These are phyloP conservation scores for Immersiella caudata DNA, from an alignment of 495 filamentous ascomycete genomes.

Conservation along the genomic window DNA sequence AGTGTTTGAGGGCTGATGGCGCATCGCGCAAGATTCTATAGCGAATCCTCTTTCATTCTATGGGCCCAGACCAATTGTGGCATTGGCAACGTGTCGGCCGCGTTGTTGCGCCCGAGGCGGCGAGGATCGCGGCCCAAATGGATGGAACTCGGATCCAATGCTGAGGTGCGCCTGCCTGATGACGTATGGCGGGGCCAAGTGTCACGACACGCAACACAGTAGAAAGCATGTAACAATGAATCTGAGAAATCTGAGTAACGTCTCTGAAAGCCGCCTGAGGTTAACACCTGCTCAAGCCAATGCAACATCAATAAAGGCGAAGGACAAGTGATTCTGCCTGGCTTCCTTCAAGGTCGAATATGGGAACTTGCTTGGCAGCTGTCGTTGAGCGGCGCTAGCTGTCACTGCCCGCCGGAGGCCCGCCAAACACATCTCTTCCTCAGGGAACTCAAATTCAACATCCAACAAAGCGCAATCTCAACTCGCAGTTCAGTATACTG, in stretches of 20 bases:
- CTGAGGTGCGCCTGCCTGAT: neutral
- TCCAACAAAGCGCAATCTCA: no score
- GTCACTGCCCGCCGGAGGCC: no score
- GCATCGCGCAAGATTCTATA: neutral
- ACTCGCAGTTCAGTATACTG: no score
- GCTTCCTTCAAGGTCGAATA: neutral
- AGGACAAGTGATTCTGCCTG: neutral
- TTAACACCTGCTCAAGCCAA: neutral
- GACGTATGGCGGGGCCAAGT: neutral
- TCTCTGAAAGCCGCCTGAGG: neutral
- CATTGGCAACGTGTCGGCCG: neutral
- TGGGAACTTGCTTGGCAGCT: neutral
- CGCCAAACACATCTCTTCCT: neutral
- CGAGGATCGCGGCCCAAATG: neutral
- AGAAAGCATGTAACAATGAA: neutral
- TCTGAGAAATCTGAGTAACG: neutral
- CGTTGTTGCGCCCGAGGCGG: neutral
- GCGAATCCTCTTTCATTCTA: neutral
- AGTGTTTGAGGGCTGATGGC: neutral
- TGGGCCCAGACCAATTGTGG: neutral
- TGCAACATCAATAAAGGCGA: neutral
- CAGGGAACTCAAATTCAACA: no score
- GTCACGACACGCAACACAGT: neutral
- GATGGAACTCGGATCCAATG: neutral
- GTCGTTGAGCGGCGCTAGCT: no score